phyloP scores from a whole-genome alignment of 129 eudicot genomes.

The Lactuca sativa region DNA sequence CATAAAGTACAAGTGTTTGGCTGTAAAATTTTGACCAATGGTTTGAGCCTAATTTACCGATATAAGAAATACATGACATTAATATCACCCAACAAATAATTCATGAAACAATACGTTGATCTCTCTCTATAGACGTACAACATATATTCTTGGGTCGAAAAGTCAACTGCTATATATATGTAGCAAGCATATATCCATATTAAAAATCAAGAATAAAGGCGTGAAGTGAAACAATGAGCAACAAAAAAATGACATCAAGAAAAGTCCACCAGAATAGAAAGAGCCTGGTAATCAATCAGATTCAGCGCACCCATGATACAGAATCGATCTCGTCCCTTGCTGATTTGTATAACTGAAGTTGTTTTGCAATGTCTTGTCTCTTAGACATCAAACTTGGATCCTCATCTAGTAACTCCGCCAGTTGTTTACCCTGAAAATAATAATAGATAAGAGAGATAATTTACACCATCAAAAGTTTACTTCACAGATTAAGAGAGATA shows the following conservation, averaged over 20 bases:
- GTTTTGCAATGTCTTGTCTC: constrained; percentile 44
- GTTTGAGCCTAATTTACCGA: no score
- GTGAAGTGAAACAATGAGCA: constrained; percentile 28
- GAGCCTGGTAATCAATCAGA: not conserved
- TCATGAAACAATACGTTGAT: not conserved
- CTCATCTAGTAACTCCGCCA: constrained; percentile 46
- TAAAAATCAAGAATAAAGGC: constrained; percentile 15
- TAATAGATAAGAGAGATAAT: no score
- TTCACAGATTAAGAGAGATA: not conserved
- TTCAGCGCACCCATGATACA: constrained; percentile 51
- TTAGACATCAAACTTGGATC: constrained; percentile 54
- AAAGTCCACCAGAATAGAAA: not conserved
- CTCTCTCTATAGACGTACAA: constrained; percentile 23
- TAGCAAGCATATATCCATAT: not conserved
- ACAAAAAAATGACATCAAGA: constrained; percentile 8
- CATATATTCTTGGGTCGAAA: constrained; percentile 14
- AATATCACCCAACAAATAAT: constrained; percentile 5
- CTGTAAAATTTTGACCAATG: no score
- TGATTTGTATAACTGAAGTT: constrained; percentile 54
- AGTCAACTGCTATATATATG: constrained; percentile 9
- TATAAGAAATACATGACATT: not conserved
- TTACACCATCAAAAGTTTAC: no score
- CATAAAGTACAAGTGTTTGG: no score
- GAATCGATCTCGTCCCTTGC: constrained; percentile 63
- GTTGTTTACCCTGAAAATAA: constrained; percentile 39